A percentile compares a stretch with the other conserved stretches of the same genome.
Evolutionary conservation across 495 filamentous ascomycete genomes (phyloP).

Genomic region (Aspergillus saccharolyticus): DNA sequence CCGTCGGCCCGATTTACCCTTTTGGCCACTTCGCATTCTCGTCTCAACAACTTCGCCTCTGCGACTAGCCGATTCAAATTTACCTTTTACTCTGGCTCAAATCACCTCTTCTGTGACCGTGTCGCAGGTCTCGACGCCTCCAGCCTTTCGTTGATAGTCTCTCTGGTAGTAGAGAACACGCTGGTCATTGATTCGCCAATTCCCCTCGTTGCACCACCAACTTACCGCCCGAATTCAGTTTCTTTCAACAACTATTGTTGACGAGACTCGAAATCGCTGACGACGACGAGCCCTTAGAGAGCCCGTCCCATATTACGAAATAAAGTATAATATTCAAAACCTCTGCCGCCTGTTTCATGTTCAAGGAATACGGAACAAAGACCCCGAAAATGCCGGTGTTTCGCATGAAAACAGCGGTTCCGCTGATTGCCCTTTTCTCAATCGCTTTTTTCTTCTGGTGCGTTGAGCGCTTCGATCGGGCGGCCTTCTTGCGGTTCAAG

Average conservation of each 20-base stretch:
- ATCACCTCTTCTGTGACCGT: constrained; percentile 15
- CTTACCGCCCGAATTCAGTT: constrained; percentile 8
- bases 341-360: constrained; percentile 27
- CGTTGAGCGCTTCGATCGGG: constrained; percentile 41
- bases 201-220: constrained; percentile 20
- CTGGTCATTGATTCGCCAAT: constrained; percentile 19
- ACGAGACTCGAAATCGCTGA: constrained; percentile 14
- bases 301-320: constrained; percentile 11
- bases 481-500: constrained; percentile 41
- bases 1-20: constrained; percentile 4
- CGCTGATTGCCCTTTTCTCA: constrained; percentile 39
- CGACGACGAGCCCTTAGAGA: constrained; percentile 9
- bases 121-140: constrained; percentile 24
- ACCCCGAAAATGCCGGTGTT: constrained; percentile 42
- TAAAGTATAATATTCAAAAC: constrained; percentile 6
- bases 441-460: constrained; percentile 45
- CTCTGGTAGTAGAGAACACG: constrained; percentile 18
- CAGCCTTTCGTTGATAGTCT: constrained; percentile 32
- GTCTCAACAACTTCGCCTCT: neutral
- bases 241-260: constrained; percentile 1
- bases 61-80: neutral
- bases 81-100: constrained; percentile 5
- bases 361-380: constrained; percentile 30
- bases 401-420: constrained; percentile 42
- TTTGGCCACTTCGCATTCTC: constrained; percentile 5